Percentiles rank a stretch among this genome's conserved stretches.
Evolutionary conservation across 139 green algal genomes (phyloP).

Genomic region (Chlorella sp.): DNA sequence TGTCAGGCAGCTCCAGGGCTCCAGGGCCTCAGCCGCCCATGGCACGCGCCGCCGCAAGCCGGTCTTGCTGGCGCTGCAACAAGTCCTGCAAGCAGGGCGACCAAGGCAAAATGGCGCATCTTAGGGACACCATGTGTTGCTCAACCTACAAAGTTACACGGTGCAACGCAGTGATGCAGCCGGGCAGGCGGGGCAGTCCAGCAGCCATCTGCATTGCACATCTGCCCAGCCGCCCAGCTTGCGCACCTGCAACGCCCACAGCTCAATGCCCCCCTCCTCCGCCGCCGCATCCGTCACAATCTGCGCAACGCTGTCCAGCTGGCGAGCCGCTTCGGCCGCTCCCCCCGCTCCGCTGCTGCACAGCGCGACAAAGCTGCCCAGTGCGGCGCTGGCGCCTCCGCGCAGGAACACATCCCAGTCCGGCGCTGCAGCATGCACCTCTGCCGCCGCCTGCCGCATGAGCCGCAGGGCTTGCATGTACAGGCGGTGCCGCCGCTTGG

Average conservation of each 20-base stretch:
- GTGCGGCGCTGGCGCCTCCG: conserved; percentile 9
- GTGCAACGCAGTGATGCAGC: too few species aligned
- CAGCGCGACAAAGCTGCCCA: conserved; percentile 22
- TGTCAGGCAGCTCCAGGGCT: too few species aligned
- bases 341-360: neutral
- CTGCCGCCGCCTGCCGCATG: neutral
- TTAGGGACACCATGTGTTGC: too few species aligned
- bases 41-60: too few species aligned
- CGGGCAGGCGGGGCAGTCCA: too few species aligned
- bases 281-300: conserved; percentile 6
- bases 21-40: too few species aligned
- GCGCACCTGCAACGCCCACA: conserved; percentile 16
- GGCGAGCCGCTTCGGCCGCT: neutral
- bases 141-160: too few species aligned
- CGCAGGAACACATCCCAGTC: conserved; percentile 5
- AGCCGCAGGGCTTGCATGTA: neutral
- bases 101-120: too few species aligned
- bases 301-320: neutral
- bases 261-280: conserved; percentile 7
- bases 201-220: too few species aligned
- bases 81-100: too few species aligned
- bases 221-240: too few species aligned
- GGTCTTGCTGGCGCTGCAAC: too few species aligned
- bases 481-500: neutral
- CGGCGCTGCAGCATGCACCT: neutral